These are phyloP conservation scores for Paxillus ammoniavirescens DNA, from an alignment of 768 basidiomycete genomes.

Conservation along the genomic window DNA sequence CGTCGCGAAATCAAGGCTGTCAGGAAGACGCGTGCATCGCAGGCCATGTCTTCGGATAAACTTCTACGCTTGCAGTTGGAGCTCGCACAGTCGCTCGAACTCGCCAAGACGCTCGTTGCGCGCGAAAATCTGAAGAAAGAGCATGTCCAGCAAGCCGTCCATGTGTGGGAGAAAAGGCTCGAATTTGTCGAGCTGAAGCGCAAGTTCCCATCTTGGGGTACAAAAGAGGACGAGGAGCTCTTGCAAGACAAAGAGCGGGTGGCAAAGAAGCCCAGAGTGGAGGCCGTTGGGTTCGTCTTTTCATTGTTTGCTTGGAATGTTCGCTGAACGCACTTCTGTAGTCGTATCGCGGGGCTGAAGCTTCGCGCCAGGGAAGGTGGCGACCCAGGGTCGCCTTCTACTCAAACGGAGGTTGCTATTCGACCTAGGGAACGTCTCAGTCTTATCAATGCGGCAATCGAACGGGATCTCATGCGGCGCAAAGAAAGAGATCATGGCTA, in stretches of 20 bases:
- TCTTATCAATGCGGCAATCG: slow-evolving; percentile 49
- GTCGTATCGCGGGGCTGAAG: slow-evolving; percentile 52
- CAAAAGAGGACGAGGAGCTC: slow-evolving; percentile 69
- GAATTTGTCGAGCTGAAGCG: slow-evolving; percentile 79
- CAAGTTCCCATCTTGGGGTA: slow-evolving; percentile 58
- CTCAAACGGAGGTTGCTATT: slow-evolving; percentile 47
- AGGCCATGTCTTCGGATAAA: slow-evolving; percentile 87
- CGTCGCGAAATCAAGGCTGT: slow-evolving; percentile 91
- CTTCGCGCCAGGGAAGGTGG: slow-evolving; percentile 48
- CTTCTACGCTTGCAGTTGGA: slow-evolving; percentile 79
- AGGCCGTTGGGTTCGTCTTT: slow-evolving; percentile 14
- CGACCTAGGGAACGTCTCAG: slow-evolving; percentile 66
- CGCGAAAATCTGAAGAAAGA: slow-evolving; percentile 81
- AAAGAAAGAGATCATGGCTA: slow-evolving; percentile 78
- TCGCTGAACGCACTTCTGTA: slow-evolving; percentile 12
- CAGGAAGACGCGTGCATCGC: slow-evolving; percentile 91
- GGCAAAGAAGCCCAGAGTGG: slow-evolving; percentile 53
- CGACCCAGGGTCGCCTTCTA: slow-evolving; percentile 36
- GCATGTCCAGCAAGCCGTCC: slow-evolving; percentile 50
- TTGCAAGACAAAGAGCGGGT: slow-evolving; percentile 70
- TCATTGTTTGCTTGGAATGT: not conserved
- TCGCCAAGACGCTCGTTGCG: slow-evolving; percentile 63
- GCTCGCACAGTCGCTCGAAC: slow-evolving; percentile 65
- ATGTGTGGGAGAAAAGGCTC: slow-evolving; percentile 78
- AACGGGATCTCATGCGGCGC: slow-evolving; percentile 62